Evolutionary conservation across 495 filamentous ascomycete species (phyloP), one percentile per base, ranked within the genome.

Genomic region (Podospora fimiseda): DNA sequence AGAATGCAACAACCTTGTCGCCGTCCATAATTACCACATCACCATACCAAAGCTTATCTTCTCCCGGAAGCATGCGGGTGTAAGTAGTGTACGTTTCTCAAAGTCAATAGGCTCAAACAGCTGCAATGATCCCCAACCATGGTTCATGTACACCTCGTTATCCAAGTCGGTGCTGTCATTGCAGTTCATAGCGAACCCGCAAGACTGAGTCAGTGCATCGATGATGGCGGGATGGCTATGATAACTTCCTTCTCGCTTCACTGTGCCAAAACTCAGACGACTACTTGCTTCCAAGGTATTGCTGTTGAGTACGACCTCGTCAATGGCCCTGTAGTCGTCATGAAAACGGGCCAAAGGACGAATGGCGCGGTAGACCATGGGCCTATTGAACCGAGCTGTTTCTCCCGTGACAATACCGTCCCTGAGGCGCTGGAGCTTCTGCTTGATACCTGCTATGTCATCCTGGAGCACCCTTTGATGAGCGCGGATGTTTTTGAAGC

Each of bases 121-220:
- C 9, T 76, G 74, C 70, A 85, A 74, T 0, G 71, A 77, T 48
- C 78, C 74, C 78, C 83, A 80, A 6, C 82, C 80, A 50, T 85
- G 83, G 53, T 80, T 84, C 21, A 86, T 72, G 55, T 78, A 86
- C 2, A 83, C 77, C 19, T 80, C 68, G 13, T 75, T 73, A 43
- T 79, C 74, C 0, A 74, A 73, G 43, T 85, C 78, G 4, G 76
- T 0, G 78, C 80, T 51, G 63, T 87, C 85, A 50, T 80, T 88
- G 15, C 75, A 83, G 60, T 90, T 89, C 67, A 87, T 81, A 50
- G 82, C 80, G 63, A 90, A 89, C 15, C 85, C 85, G 22, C 81
- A 78, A 9, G 82, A 66, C 50, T 83, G 78, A 42, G 71, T 72
- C 40, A 79, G 58, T 36, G 78, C 81, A 62, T 88, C 86, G 45